Evolutionary conservation across 2,329 filamentous ascomycete genomes (phyloP).

Genomic region (Ceratocystis harringtonii): DNA sequence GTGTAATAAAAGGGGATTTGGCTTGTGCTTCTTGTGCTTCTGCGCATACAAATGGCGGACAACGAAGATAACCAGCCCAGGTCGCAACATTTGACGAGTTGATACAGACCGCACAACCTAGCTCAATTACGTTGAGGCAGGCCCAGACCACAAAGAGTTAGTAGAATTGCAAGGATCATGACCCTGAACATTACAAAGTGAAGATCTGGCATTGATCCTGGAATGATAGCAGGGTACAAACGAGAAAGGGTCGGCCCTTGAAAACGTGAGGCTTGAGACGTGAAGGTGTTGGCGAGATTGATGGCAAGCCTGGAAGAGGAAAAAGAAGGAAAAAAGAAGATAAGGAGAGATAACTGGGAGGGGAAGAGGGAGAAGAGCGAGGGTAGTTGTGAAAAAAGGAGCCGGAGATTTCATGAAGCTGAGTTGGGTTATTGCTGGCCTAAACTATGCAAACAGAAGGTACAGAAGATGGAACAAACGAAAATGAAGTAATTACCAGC

Average conservation of each 20-base stretch:
- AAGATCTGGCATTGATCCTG: neutral
- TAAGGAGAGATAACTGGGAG: neutral
- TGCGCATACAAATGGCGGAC: neutral
- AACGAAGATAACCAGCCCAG: neutral
- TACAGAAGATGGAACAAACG: neutral
- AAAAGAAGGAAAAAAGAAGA: slow-evolving; percentile 3
- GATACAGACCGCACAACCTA: neutral
- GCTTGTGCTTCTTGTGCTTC: slow-evolving; percentile 1
- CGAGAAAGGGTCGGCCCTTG: slow-evolving; percentile 2
- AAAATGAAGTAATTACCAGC: neutral
- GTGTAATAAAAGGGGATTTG: neutral
- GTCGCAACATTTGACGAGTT: neutral
- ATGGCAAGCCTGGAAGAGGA: neutral
- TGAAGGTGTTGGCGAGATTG: slow-evolving; percentile 5
- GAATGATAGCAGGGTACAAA: slow-evolving; percentile 6
- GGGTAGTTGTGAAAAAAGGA: neutral
- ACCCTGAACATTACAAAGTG: neutral
- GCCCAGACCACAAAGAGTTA: neutral
- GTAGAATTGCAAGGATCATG: slow-evolving; percentile 6
- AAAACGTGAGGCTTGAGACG: slow-evolving; percentile 2
- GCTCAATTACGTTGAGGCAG: neutral
- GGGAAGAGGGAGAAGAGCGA: neutral
- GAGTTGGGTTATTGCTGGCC: neutral
- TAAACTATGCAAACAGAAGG: neutral
- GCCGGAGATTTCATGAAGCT: neutral